Evolutionary conservation across 495 filamentous ascomycete genomes (phyloP).

Genomic region (Penicillium waksmanii): DNA sequence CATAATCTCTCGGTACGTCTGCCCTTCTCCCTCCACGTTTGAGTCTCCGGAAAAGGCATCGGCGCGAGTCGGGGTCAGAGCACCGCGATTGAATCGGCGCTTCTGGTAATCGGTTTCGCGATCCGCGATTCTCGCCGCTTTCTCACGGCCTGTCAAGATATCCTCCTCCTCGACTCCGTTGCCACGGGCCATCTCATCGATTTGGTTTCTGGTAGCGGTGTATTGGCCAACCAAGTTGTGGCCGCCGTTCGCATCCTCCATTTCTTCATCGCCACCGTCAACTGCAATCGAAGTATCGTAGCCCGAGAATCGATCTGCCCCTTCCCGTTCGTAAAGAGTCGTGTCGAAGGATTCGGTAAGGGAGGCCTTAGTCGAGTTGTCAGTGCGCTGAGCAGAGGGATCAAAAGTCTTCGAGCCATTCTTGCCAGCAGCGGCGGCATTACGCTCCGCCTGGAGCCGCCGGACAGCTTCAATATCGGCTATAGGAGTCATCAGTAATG

Average conservation of each 20-base stretch:
- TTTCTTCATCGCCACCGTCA: constrained; percentile 81
- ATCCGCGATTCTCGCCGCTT: constrained; percentile 84
- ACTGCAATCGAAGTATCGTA: constrained; percentile 89
- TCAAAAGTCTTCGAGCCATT: constrained; percentile 90
- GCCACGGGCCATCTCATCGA: constrained; percentile 91
- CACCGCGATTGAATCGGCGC: constrained; percentile 81
- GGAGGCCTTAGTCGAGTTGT: constrained; percentile 91
- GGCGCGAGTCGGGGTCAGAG: constrained; percentile 81
- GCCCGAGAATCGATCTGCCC: constrained; percentile 81
- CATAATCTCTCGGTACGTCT: constrained; percentile 92
- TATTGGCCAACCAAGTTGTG: constrained; percentile 93
- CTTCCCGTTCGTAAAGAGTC: constrained; percentile 83
- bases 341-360: constrained; percentile 95
- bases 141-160: constrained; percentile 82
- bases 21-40: constrained; percentile 66
- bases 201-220: constrained; percentile 86
- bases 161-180: constrained; percentile 90
- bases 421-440: constrained; percentile 77
- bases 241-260: constrained; percentile 73
- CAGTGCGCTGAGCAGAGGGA: constrained; percentile 82
- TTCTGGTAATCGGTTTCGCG: constrained; percentile 98
- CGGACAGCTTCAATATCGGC: constrained; percentile 83
- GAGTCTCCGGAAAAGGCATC: constrained; percentile 85
- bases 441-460: constrained; percentile 89
- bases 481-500: constrained; percentile 37